Base-by-base conservation (phyloP, 2,329 filamentous ascomycete species). In the Penicillium sp. region DNA sequence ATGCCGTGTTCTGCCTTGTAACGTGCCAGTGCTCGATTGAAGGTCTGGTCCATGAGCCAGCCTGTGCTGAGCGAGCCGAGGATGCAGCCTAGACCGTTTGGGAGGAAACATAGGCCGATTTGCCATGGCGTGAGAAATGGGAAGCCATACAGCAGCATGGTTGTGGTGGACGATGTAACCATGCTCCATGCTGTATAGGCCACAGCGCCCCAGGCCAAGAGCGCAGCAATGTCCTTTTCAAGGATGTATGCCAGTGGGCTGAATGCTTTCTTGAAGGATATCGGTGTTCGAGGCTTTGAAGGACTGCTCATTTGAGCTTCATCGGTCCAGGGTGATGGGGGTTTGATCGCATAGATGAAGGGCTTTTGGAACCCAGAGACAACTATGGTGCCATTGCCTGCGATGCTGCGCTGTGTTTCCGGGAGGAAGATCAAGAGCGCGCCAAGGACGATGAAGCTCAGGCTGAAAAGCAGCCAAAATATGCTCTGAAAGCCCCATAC, bases 21-120 rank as follows among this genome's bases (percentile, higher is more conserved):
- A 47, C 31, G 41, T 1, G 4, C 31, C 5, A 22, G 25, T 17
- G 31, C 41, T 22, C 34, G 10, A 4, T 37, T 54, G 48, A 60
- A 61, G 52, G 48, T 57, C n/a, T 63, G 47, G 45, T 65, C 50
- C 5, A 64, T 50, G 4, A 65, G 45, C 52, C 60, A 62, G 25
- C 63, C 61, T 15, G 60, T 58, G 28, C 43, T 39, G 35, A 62
- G 55, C 12, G 60, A 65, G 15, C 61, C 58, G 20, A 38, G 39
- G 39, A 65, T 61, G 48, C 52, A 54, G 15, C 52, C 52, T 1
- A 54, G 41, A 17, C 52, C 52, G 12, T 45, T 54, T 34, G 52
- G 52, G 15, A 54, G 39, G 39, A 54, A 54, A 25, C 52, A 54
- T 7, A 54, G n/a, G 2, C 52, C 52, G 10, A 54, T n/a, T 37